Conservation (phyloP, 2,329 filamentous ascomycete species). For the Cladophialophora exuberans region DNA sequence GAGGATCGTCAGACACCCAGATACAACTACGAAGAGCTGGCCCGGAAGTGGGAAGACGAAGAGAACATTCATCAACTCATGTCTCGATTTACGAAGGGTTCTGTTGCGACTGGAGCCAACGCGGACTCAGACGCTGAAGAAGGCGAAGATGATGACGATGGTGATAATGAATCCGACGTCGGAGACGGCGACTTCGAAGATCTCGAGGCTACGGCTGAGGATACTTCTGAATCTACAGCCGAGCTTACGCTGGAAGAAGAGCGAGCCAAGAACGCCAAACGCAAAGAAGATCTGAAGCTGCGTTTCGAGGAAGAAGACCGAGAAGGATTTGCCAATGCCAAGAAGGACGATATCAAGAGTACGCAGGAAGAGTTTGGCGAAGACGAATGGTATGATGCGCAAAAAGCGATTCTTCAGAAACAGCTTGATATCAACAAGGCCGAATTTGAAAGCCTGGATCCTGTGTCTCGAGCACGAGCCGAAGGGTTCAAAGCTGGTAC, state of each 20-base stretch:
- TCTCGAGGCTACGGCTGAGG: slow-evolving; percentile 70
- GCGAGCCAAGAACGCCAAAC: slow-evolving; percentile 83
- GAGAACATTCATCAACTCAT: slow-evolving; percentile 77
- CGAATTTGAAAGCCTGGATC: slow-evolving; percentile 87
- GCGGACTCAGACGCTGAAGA: slow-evolving; percentile 58
- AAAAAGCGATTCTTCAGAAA: slow-evolving; percentile 93
- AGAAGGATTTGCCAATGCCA: slow-evolving; percentile 78
- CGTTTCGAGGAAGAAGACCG: slow-evolving; percentile 97
- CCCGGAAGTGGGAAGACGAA: slow-evolving; percentile 80
- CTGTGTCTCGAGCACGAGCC: slow-evolving; percentile 77
- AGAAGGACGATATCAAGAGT: slow-evolving; percentile 79
- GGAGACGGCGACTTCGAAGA: slow-evolving; percentile 85
- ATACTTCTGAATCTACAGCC: slow-evolving; percentile 39
- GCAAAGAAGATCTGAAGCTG: slow-evolving; percentile 92
- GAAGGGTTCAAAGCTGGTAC: slow-evolving; percentile 91
- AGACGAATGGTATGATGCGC: slow-evolving; percentile 97
- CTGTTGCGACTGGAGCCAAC: slow-evolving; percentile 60
- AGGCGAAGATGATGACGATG: slow-evolving; percentile 60
- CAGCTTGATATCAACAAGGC: slow-evolving; percentile 95
- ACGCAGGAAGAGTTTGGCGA: slow-evolving; percentile 85
- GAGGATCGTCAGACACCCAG: slow-evolving; percentile 80
- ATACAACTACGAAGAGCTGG: slow-evolving; percentile 79
- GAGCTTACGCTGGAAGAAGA: slow-evolving; percentile 74
- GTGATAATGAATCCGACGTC: slow-evolving; percentile 57
- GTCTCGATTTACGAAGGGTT: slow-evolving; percentile 73